Evolutionary conservation across 2,329 filamentous ascomycete species (phyloP), one percentile per base, ranked within the genome.

Genomic region (Exophiala alcalophila): DNA sequence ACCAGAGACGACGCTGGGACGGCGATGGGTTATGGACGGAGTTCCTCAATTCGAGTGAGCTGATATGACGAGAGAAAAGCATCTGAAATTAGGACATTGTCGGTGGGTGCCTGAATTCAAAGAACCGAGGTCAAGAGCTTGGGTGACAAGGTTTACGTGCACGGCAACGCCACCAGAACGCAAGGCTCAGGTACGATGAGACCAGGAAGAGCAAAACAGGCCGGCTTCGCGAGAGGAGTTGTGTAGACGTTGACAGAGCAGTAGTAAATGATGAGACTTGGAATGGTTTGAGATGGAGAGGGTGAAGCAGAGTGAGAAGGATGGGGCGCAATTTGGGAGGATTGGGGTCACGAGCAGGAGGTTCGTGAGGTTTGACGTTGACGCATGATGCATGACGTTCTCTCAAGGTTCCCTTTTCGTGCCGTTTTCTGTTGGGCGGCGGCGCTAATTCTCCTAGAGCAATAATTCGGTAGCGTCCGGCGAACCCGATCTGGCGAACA

Each of bases 71-170:
- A 23, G 25, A 12, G 21, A 14, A 20, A 31, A 19, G 21, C 34
- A 16, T 15, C 26, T 21, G 28, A 34, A 31, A 38, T 36, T 25
- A 39, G 20, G 14, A 29, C 44, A 47, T 47, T 16, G 29, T 27
- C 10, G 31, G 14, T 27, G 36, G 44, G 20, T 31, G 44, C 44
- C 44, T 47, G 31, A 47, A n/a, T n/a, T n/a, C n/a, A n/a, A n/a
- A n/a, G n/a, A n/a, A n/a, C n/a, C n/a, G n/a, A n/a, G n/a, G n/a
- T n/a, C n/a, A n/a, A n/a, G n/a, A n/a, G n/a, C n/a, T n/a, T n/a
- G n/a, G n/a, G n/a, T n/a, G n/a, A n/a, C n/a, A n/a, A n/a, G n/a
- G n/a, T n/a, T n/a, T n/a, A n/a, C n/a, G 21, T 15, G 26, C 19
- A 28, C 24, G 16, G 20, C 14, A 28, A 45, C 29, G 29, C 24